Percentiles rank a stretch among this genome's conserved stretches.
Conservation (phyloP, 2,329 filamentous ascomycete genomes). For the Coniochaeta pulveracea region DNA sequence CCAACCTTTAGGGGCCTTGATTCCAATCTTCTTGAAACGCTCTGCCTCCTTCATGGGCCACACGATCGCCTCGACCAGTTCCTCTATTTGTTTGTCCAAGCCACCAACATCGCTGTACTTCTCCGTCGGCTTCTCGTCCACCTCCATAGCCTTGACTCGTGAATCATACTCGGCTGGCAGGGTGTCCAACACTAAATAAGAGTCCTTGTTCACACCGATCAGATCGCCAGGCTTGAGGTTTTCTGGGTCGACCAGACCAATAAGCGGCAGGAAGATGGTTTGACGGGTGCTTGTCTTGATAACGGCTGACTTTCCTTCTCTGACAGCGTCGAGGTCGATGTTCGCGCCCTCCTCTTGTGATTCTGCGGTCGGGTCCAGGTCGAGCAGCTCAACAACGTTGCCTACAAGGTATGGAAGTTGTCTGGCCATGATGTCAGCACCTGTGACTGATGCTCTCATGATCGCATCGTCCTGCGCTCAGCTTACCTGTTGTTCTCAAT, state of each 20-base stretch:
- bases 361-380: slow-evolving; percentile 91
- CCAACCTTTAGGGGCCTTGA: slow-evolving; percentile 96
- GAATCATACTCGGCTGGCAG: slow-evolving; percentile 97
- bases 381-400: slow-evolving; percentile 94
- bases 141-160: slow-evolving; percentile 98
- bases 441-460: no score
- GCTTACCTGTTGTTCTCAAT: slow-evolving; percentile 94
- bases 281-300: slow-evolving; percentile 99
- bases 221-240: slow-evolving; percentile 91
- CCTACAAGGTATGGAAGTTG: slow-evolving; percentile 97
- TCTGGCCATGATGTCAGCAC: slow-evolving; percentile 34
- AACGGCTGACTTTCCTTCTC: slow-evolving; percentile 94
- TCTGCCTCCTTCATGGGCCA: slow-evolving; percentile 99
- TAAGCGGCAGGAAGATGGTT: slow-evolving; percentile 95
- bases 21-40: slow-evolving; percentile 98
- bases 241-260: slow-evolving; percentile 91
- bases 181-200: slow-evolving; percentile 92
- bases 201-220: slow-evolving; percentile 98
- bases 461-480: no score
- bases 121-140: slow-evolving; percentile 98
- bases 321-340: slow-evolving; percentile 92
- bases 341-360: slow-evolving; percentile 97
- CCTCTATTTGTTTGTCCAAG: slow-evolving; percentile 97
- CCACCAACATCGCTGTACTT: slow-evolving; percentile 98
- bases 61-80: slow-evolving; percentile 94